Evolutionary conservation across 2,329 filamentous ascomycete genomes (phyloP).

Genomic region (Monilinia fructicola): DNA sequence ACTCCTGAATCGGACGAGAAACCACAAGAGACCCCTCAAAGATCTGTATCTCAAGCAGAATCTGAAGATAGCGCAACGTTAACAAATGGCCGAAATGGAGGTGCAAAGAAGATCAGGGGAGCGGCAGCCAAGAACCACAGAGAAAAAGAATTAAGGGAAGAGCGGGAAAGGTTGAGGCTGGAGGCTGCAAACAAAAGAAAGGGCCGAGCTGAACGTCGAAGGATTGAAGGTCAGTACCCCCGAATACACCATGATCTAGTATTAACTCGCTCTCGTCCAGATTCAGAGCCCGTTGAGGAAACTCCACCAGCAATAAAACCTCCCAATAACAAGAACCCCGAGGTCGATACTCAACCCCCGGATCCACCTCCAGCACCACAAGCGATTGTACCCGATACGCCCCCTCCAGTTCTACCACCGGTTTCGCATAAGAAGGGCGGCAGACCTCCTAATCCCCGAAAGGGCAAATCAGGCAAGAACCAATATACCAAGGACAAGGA

Average conservation of each 20-base stretch:
- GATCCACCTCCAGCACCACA: constrained; percentile 50
- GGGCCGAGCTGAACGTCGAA: constrained; percentile 75
- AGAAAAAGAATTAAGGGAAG: constrained; percentile 67
- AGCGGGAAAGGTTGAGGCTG: constrained; percentile 69
- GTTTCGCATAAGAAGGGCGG: constrained; percentile 61
- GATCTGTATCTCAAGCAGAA: constrained; percentile 55
- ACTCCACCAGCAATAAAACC: constrained; percentile 50
- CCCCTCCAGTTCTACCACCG: constrained; percentile 46
- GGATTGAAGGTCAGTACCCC: constrained; percentile 67
- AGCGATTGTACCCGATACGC: constrained; percentile 49
- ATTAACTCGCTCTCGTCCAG: constrained; percentile 48
- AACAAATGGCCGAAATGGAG: constrained; percentile 47
- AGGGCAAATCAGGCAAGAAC: constrained; percentile 69
- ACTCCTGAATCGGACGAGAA: constrained; percentile 55
- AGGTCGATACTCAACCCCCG: constrained; percentile 37
- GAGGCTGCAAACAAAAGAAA: constrained; percentile 80
- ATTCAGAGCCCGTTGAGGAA: constrained; percentile 73
- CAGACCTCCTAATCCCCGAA: constrained; percentile 63
- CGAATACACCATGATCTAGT: constrained; percentile 28
- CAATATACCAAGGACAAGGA: constrained; percentile 81
- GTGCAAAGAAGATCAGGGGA: constrained; percentile 60
- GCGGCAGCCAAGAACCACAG: constrained; percentile 57
- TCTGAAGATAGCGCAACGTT: constrained; percentile 66
- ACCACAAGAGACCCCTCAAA: constrained; percentile 32
- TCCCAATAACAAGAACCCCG: constrained; percentile 38